Evolutionary conservation across 2,329 filamentous ascomycete species (phyloP), one percentile per base, ranked within the genome.

Genomic region (Claviceps pusilla): DNA sequence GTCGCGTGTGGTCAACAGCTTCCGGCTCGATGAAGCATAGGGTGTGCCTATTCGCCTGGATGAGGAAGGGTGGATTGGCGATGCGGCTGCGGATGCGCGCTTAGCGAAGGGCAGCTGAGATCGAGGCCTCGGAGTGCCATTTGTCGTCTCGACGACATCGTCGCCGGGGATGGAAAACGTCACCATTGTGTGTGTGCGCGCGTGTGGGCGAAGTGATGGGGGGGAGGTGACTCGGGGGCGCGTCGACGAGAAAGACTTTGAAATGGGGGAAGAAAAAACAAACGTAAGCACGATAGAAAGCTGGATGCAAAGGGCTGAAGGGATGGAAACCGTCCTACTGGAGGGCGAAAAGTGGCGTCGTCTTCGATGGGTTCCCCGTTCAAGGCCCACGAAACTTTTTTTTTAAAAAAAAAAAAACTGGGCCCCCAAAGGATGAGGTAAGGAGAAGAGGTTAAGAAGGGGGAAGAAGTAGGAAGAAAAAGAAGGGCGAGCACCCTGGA

Each of bases 71-170:
- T 52, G 58, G 50, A 62, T 66, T 11, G 69, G 70, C n/a, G 70
- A 71, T 31, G 68, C 66, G 55, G 66, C 66, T 54, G 67, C 65
- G 57, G 68, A 70, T 57, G 63, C 62, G 59, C 71, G 72, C 62
- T 70, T 73, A 56, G 71, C 69, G 59, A 74, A 74, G 33, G 71
- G 69, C 53, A 74, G 64, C 52, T 66, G 67, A 53, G 71, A 66
- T 51, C 69, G 70, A 54, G 71, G 63, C 52, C 63, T 64, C 45
- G 71, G 71, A 29, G 71, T 72, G 62, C 63, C 62, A 53, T 62
- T 65, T 53, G 56, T 59, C 59, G 33, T 62, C 31, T 63, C 62
- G 61, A 58, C 62, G 55, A 68, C 63, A 48, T 59, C 63, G 50
- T 71, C 69, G 60, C 64, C 66, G 37, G 68, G 68, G 31, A 71